Base-by-base conservation (phyloP, 306 rosid genomes). In the Erythrophleum fordii region DNA sequence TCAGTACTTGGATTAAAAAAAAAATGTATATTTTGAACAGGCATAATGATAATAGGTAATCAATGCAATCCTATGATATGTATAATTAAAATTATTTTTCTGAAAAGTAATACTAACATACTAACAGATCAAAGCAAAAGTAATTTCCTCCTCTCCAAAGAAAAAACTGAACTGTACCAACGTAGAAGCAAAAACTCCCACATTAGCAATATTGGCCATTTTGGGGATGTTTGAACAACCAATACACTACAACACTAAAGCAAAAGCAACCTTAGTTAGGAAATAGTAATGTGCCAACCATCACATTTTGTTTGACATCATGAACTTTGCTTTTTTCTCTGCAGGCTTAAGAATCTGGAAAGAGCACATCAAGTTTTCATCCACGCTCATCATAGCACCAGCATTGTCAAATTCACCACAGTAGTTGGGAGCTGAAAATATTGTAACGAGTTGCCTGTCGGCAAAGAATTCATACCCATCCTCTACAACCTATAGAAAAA, bases 351-450 rank as follows among this genome's bases (percentile, higher is more conserved):
- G 73, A 22, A 68, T 68, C 52, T 68, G 73, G 73, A 68, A 68
- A 42, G 73, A 68, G 73, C 73, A 68, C 73, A 42, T 68, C 73
- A 68, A 22, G 53, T 68, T 68, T 42, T 68, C 73, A 39, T 68
- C 73, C 53, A 68, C 73, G 29, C 73, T 68, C 73, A 68, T 68
- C 73, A 68, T 41, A 35, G 73, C 73, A 68, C 73, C 73, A 68
- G 73, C 53, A 68, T 68, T 68, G 53, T 68, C 73, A 68, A 68
- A 68, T 41, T 68, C 73, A 41, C 73, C 73, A 68, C 73, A 68
- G 73, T 68, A 68, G 73, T 68, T 68, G 12, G 73, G 73, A 68
- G 73, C 73, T 68, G 73, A 68, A 68, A 68, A 68, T 10, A 68
- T 12, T 10, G 73, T 68, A 42, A 68, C 73, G 42, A 68, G 73